phyloP scores from a whole-genome alignment of 2,329 filamentous ascomycete genomes.

The Colletotrichum destructivum region DNA sequence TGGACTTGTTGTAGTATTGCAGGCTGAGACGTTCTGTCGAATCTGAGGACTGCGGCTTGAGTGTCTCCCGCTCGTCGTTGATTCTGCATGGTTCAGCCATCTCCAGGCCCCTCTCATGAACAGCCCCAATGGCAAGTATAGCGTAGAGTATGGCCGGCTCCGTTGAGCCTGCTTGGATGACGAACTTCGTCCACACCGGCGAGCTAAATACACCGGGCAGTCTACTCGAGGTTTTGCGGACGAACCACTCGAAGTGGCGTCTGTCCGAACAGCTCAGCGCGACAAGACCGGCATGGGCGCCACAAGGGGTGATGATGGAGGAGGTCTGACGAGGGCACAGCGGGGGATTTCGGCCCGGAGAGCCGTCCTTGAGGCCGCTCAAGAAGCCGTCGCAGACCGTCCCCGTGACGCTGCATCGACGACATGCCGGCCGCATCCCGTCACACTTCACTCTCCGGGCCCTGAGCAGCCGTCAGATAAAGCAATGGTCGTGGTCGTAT shows the following conservation, averaged over 20 bases:
- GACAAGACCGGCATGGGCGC: constrained; percentile 4
- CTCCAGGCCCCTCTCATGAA: not conserved
- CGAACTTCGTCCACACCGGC: constrained; percentile 55
- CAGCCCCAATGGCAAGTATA: constrained; percentile 44
- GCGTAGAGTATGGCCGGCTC: constrained; percentile 60
- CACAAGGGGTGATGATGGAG: not conserved
- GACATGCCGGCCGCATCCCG: constrained; percentile 44
- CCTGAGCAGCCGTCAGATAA: constrained; percentile 27
- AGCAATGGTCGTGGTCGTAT: not conserved
- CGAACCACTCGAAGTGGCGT: constrained; percentile 61
- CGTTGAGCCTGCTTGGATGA: constrained; percentile 53
- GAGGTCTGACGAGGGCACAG: not conserved
- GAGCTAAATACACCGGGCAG: constrained; percentile 55
- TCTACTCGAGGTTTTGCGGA: constrained; percentile 53
- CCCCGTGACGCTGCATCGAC: constrained; percentile 44
- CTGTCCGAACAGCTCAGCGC: not conserved
- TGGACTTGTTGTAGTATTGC: constrained; percentile 56
- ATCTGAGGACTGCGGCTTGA: constrained; percentile 2
- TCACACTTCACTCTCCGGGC: constrained; percentile 48
- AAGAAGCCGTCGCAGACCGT: constrained; percentile 46
- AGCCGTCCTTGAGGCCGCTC: constrained; percentile 38
- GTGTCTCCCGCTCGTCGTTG: constrained; percentile 44
- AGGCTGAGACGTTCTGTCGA: constrained; percentile 47
- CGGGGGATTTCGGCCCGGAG: not conserved
- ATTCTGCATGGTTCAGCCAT: constrained; percentile 49